Conservation (phyloP, 257 asterid species). For the Prunella vulgaris region DNA sequence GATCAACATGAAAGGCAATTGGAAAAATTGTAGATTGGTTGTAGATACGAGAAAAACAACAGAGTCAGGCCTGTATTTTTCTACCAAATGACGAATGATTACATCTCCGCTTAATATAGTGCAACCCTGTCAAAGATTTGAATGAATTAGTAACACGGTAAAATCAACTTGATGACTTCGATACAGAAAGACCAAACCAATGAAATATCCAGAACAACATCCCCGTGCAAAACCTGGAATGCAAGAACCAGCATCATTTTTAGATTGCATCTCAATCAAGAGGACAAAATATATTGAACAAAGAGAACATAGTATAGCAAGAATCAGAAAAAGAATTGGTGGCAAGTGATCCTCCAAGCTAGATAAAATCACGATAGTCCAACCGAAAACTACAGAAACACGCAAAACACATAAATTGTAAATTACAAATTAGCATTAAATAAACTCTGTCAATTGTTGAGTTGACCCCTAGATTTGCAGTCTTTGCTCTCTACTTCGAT, state of each 20-base stretch:
- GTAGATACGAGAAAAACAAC: conserved; percentile 96
- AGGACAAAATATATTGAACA: not conserved
- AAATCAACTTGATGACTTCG: conserved; percentile 13
- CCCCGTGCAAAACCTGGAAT: conserved; percentile 89
- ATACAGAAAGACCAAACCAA: conserved; percentile 55
- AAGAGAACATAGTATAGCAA: not conserved
- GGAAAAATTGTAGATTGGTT: not conserved
- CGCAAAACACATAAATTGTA: not conserved
- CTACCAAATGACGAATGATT: conserved; percentile 84
- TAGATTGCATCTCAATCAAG: conserved; percentile 11
- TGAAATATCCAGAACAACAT: conserved; percentile 82
- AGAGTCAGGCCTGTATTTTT: conserved; percentile 60
- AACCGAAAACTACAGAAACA: not conserved
- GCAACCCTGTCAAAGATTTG: conserved; percentile 62
- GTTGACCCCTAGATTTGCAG: too few relatives aligned
- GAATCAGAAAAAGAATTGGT: not conserved
- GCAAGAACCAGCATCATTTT: conserved; percentile 20
- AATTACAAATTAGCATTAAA: too few relatives aligned
- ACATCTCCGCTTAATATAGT: conserved; percentile 94
- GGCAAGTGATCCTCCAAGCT: not conserved
- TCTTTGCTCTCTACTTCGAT: too few relatives aligned
- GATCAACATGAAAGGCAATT: not conserved
- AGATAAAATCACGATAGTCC: not conserved
- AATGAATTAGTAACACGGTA: conserved; percentile 9
- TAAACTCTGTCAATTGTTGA: too few relatives aligned